These are phyloP conservation scores for Tolypocladium amazonense DNA, from an alignment of 2,329 filamentous ascomycete species.

Conservation along the genomic window DNA sequence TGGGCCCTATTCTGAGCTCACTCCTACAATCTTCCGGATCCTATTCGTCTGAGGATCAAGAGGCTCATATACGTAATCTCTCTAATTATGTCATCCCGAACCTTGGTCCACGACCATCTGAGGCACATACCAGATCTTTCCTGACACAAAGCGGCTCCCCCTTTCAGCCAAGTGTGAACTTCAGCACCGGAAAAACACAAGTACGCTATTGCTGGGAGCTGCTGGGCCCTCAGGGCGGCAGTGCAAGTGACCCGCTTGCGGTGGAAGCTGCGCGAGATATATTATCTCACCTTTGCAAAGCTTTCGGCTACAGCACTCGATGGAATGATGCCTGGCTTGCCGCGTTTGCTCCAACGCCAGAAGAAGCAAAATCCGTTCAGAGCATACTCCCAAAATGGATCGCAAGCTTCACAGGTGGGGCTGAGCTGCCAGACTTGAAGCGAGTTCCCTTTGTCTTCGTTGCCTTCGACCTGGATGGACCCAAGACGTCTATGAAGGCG, in stretches of 20 bases:
- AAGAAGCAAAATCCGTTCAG: not conserved
- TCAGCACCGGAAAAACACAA: not conserved
- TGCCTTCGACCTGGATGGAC: constrained; percentile 5
- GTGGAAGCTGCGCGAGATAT: constrained; percentile 3
- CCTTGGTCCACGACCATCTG: constrained; percentile 5
- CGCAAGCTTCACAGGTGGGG: not conserved
- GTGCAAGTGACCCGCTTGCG: constrained; percentile 4
- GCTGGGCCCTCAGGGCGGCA: constrained; percentile 2
- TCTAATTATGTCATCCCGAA: constrained; percentile 3
- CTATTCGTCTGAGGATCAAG: constrained; percentile 3
- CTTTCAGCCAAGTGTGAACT: constrained; percentile 5
- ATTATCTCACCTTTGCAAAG: not conserved
- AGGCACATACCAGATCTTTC: constrained; percentile 1
- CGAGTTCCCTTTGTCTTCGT: constrained; percentile 4
- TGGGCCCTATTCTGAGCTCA: constrained; percentile 1
- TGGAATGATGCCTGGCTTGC: constrained; percentile 3
- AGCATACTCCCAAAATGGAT: constrained; percentile 3
- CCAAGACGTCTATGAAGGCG: constrained; percentile 2
- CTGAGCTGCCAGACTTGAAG: not conserved
- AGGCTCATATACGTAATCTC: constrained; percentile 2
- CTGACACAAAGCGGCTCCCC: constrained; percentile 4
- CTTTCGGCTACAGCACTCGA: constrained; percentile 2
- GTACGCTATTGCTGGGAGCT: constrained; percentile 7
- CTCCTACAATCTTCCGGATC: constrained; percentile 3
- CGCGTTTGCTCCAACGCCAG: not conserved